Percentiles rank a stretch among this genome's conserved stretches.
Evolutionary conservation across 768 basidiomycete genomes (phyloP).

Genomic region (Nidularia sp.): DNA sequence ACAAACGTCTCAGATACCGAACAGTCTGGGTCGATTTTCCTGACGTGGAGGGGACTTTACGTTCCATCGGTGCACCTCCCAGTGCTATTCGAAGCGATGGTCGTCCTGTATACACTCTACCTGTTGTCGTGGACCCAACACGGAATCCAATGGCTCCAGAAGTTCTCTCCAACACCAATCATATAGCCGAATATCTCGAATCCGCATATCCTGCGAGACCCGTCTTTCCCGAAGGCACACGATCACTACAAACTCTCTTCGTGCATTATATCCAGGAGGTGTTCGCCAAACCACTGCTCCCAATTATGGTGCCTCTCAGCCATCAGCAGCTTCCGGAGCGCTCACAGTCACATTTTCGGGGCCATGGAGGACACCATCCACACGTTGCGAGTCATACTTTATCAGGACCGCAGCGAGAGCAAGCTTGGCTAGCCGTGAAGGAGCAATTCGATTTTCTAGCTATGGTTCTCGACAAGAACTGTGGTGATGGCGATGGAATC

Average conservation of each 20-base stretch:
- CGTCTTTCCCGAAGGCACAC: conserved; percentile 66
- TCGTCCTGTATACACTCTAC: conserved; percentile 61
- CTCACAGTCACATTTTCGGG: conserved; percentile 47
- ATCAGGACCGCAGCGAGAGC: conserved; percentile 48
- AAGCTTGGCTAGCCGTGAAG: conserved; percentile 60
- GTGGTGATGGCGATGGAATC: conserved; percentile 56
- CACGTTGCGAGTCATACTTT: conserved; percentile 9
- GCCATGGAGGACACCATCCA: conserved; percentile 9
- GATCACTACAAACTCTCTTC: conserved; percentile 65
- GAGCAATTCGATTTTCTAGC: conserved; percentile 67
- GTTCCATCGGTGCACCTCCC: conserved; percentile 56
- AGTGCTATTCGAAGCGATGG: conserved; percentile 52
- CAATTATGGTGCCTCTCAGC: conserved; percentile 67
- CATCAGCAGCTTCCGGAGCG: conserved; percentile 57
- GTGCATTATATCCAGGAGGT: conserved; percentile 67
- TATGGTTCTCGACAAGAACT: conserved; percentile 63
- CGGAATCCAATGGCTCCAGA: conserved; percentile 38
- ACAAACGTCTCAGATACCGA: conserved; percentile 64
- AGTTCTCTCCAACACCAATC: conserved; percentile 54
- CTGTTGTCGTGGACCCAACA: conserved; percentile 62
- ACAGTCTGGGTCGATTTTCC: conserved; percentile 71
- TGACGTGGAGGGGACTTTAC: conserved; percentile 60
- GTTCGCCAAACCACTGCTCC: conserved; percentile 61
- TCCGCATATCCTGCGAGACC: conserved; percentile 63
- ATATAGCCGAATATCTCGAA: conserved; percentile 73